A percentile compares a stretch with the other conserved stretches of the same genome.
These are phyloP conservation scores for Suillus ampliporus DNA, from an alignment of 768 basidiomycete genomes.

Conservation along the genomic window DNA sequence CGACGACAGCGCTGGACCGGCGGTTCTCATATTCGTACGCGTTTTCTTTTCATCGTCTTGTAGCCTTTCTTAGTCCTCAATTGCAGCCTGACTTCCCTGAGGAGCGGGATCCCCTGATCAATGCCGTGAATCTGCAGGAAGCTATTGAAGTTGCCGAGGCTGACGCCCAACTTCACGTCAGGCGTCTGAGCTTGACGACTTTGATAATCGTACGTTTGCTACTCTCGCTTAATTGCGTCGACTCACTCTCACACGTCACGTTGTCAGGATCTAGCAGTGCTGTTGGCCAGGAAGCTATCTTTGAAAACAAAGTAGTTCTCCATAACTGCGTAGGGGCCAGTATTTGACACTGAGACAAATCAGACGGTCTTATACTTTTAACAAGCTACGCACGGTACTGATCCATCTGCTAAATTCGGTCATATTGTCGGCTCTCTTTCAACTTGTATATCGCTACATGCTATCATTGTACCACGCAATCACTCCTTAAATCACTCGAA, in stretches of 20 bases:
- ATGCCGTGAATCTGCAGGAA: conserved; percentile 3
- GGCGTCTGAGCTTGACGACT: conserved; percentile 23
- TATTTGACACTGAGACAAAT: background rate
- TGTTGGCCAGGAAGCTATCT: conserved; percentile 14
- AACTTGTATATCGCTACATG: background rate
- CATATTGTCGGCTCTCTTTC: background rate
- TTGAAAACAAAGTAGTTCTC: background rate
- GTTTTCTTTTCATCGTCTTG: background rate
- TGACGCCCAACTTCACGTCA: conserved; percentile 12
- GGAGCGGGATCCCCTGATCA: conserved; percentile 21
- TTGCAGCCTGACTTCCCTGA: background rate
- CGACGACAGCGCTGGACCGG: background rate
- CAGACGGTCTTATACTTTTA: background rate
- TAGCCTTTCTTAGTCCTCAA: background rate
- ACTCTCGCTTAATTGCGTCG: background rate
- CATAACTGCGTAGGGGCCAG: no score
- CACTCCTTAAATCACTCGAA: background rate
- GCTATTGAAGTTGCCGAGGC: conserved; percentile 14
- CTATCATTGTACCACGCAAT: background rate
- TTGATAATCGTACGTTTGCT: conserved; percentile 28
- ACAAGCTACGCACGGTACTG: background rate
- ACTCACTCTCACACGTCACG: conserved; percentile 12
- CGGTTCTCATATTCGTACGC: background rate
- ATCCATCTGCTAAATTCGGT: no score
- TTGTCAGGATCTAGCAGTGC: conserved; percentile 31